Conservation (phyloP, 2,329 filamentous ascomycete genomes). For the Didymosphaeria variabile region DNA sequence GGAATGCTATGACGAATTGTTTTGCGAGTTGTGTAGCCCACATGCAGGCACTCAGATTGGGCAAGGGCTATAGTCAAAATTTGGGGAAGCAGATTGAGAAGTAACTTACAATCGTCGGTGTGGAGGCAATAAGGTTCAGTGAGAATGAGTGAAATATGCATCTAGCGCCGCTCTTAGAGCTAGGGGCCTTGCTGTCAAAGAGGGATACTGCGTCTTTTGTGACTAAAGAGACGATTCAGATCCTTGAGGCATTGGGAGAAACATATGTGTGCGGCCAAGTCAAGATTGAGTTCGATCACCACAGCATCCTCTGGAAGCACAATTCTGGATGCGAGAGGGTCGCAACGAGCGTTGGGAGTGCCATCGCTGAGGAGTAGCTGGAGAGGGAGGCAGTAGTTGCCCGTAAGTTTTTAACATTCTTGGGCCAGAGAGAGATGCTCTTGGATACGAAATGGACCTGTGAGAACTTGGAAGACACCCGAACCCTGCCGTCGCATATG, state of each 20-base stretch:
- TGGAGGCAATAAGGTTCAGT: not conserved
- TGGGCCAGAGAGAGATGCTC: not conserved
- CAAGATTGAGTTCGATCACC: not conserved
- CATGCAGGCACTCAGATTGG: not conserved
- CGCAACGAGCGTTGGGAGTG: not conserved
- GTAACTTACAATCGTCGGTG: not conserved
- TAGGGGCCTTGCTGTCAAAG: not conserved
- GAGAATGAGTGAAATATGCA: not conserved
- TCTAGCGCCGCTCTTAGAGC: not conserved
- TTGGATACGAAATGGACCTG: not conserved
- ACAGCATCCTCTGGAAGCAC: not conserved
- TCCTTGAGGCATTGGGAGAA: not conserved
- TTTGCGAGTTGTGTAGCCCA: not conserved
- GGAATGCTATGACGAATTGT: not conserved
- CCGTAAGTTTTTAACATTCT: not conserved
- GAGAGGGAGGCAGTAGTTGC: not conserved
- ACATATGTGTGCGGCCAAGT: not conserved
- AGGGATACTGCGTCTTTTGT: not conserved
- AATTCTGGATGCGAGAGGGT: not conserved
- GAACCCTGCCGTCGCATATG: too few species aligned
- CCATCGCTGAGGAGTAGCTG: not conserved
- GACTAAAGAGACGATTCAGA: not conserved
- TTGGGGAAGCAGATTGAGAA: not conserved
- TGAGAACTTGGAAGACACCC: not conserved
- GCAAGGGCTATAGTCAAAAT: not conserved